Base-by-base conservation (phyloP, 768 basidiomycete species). In the Wakefieldia striispora region DNA sequence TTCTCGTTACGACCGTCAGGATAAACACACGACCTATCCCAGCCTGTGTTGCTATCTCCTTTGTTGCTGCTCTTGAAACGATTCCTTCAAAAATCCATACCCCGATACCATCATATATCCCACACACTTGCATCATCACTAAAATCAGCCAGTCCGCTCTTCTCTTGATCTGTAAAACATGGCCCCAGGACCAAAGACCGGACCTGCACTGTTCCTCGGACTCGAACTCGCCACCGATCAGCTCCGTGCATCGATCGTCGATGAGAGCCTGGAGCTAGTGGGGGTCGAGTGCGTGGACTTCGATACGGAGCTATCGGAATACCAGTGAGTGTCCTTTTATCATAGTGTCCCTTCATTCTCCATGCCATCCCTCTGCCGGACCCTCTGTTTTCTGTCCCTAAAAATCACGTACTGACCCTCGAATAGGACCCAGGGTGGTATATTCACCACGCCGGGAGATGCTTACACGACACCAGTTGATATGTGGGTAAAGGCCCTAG, bases 401-500 rank as follows among this genome's bases (percentile, higher is more conserved):
- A 40, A 43, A 46, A 56, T 60, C 58, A 49, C 33, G 43, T 38
- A 31, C 63, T 66, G 41, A 68, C 49, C 19, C 29, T 53, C 45
- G 49, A 52, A 14, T 64, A 92, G 91, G 65, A 93, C 89, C 1
- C 85, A 88, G 52, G 88, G 88, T 40, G 91, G 91, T 6, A 87
- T 92, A 50, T 91, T 91, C 68, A 91, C 87, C 38, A 88, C 87
- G 0, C 86, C 87, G 4, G 88, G 88, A 26, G 89, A 92, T 67
- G 88, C 88, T 20, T 91, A 87, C 63, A 91, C 88, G 34, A 91
- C 90, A 7, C 90, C 91, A 2, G 79, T 93, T 40, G 90, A 93
- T 61, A 90, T 92, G 87, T 92, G 90, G 90, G 82, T 91, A 47
- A 90, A 88, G 65, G 86, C 78, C 14, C 78, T 93, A 43, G 91